These are phyloP conservation scores for Tulasnella sp. DNA, from an alignment of 768 basidiomycete genomes.

Conservation along the genomic window DNA sequence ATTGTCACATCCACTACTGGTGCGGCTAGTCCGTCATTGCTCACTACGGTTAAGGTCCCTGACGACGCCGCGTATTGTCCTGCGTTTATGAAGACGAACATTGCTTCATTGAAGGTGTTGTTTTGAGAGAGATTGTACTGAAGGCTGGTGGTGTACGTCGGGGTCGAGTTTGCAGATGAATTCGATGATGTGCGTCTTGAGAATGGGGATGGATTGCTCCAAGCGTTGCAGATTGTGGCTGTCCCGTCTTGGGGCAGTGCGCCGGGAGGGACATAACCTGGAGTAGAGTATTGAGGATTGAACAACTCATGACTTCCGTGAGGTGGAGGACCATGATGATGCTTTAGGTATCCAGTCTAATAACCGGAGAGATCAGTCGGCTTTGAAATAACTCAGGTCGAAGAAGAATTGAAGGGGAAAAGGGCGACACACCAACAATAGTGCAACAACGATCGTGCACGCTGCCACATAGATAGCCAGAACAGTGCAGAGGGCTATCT, in stretches of 20 bases:
- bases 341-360: not conserved
- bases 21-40: not conserved
- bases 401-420: not conserved
- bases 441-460: not conserved
- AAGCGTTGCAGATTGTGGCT: conserved; percentile 1
- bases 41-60: conserved; percentile 3
- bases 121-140: conserved; percentile 4
- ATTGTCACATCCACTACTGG: conserved; percentile 12
- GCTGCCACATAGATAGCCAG: conserved; percentile 3
- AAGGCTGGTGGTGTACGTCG: not conserved
- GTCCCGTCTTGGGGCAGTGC: conserved; percentile 2
- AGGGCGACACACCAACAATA: conserved; percentile 1
- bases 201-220: not conserved
- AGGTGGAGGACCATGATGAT: not conserved
- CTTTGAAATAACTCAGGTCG: not conserved
- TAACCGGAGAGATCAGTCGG: not conserved
- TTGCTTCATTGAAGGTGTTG: not conserved
- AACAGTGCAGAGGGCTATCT: not conserved
- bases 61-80: not conserved
- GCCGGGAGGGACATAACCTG: conserved; percentile 4
- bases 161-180: conserved; percentile 1
- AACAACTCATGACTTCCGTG: not conserved
- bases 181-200: not conserved
- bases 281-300: not conserved
- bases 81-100: conserved; percentile 8